Evolutionary conservation across 352 stramenopile genomes (phyloP).

Genomic region (Phytophthora hibernalis): DNA sequence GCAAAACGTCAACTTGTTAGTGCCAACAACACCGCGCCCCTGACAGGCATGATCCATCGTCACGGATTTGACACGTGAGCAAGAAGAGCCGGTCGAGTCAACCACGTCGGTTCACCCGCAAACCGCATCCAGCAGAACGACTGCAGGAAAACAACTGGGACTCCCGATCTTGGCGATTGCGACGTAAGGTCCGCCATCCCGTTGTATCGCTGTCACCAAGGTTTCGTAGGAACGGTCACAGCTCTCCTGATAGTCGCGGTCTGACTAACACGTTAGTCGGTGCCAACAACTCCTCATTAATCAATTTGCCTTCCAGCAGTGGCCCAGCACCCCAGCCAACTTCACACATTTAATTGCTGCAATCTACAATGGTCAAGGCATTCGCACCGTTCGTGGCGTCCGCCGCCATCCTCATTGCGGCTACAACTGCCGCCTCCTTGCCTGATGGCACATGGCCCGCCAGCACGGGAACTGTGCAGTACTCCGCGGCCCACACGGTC

Average conservation of each 20-base stretch:
- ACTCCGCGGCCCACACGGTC: constrained; percentile 34
- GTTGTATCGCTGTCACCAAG: too few relatives aligned
- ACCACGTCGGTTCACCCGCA: background rate
- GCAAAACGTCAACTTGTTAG: constrained; percentile 6
- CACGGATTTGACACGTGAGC: background rate
- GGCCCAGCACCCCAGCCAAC: constrained; percentile 2
- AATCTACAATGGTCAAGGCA: constrained; percentile 20
- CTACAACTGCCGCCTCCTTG: constrained; percentile 8
- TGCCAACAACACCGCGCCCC: background rate
- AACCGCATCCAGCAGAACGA: background rate
- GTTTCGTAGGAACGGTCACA: background rate
- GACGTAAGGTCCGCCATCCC: too few relatives aligned
- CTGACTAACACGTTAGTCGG: background rate
- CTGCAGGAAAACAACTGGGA: constrained; percentile 1
- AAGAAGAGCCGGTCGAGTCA: background rate
- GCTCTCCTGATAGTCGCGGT: background rate
- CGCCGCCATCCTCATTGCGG: constrained; percentile 13
- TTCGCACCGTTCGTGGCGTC: constrained; percentile 11
- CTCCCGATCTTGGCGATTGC: background rate
- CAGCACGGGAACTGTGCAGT: constrained; percentile 19
- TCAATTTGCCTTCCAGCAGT: constrained; percentile 5
- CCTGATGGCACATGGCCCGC: constrained; percentile 25
- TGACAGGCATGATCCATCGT: background rate
- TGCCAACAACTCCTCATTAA: constrained; percentile 1
- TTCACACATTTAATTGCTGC: background rate